Evolutionary conservation across 257 asterid genomes (phyloP), one percentile per base, ranked within the genome.

Genomic region (Eustoma russellianum): DNA sequence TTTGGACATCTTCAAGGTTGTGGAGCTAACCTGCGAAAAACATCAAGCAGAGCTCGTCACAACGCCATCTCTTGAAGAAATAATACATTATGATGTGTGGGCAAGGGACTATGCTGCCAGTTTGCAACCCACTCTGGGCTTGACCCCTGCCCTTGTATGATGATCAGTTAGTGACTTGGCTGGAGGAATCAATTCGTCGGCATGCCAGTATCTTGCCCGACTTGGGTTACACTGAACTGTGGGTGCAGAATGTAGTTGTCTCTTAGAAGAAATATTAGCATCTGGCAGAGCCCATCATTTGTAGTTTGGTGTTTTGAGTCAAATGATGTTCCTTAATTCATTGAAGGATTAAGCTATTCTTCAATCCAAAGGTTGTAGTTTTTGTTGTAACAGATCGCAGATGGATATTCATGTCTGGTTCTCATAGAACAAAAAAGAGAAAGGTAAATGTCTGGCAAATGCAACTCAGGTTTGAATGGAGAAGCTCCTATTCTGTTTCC

Each of bases 61-160:
- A 0, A 66, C 72, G 1, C 98, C 98, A 15, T 75, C 95, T 1
- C 81, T 91, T 0, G 98, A 91, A 66, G 98, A 91, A 59, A 91
- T 91, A 14, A 62, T 85, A 62, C 94, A 91, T 79, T 91, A 87
- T 38, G 98, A 91, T 67, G 66, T 60, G 85, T 91, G 98, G 98
- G 98, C 98, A 0, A 80, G 98, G 41, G 83, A 82, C 17, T 91
- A 79, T 17, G 97, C 97, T 0, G 79, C 88, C 63, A 70, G 65
- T 35, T 56, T 87, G 78, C 77, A 77, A 71, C 72, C 67, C 1
- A 61, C 74, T 18, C 33, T 73, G 0, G 80, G 83, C 35, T 33
- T 67, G 10, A 75, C 68, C 43, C 89, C 94, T 5, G 95, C 77
- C 15, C 82, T 85, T 13, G 87, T 88, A 48, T 88, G 28, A 62